Percentiles rank a stretch among this genome's conserved stretches.
phyloP scores from a whole-genome alignment of 371 early-diverging fungal genomes.

The Nematocida homosporus region DNA sequence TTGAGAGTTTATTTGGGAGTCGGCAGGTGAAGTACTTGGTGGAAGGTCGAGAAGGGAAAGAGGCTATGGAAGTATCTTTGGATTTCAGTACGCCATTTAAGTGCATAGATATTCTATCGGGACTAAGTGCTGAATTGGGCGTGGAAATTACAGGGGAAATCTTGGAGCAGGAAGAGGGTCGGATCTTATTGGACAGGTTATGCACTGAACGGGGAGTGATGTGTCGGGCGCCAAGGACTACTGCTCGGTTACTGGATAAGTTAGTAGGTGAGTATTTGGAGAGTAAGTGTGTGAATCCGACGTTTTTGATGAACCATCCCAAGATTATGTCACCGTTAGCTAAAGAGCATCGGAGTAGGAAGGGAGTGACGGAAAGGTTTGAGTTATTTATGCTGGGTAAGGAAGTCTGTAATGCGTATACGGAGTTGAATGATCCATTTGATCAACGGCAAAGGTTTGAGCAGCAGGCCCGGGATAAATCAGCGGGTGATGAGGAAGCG shows the following conservation, averaged over 20 bases:
- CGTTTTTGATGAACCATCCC: slow-evolving; percentile 94
- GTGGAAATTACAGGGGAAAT: slow-evolving; percentile 75
- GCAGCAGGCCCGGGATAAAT: slow-evolving; percentile 90
- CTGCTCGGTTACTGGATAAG: slow-evolving; percentile 89
- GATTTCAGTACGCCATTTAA: slow-evolving; percentile 94
- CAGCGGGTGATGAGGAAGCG: slow-evolving; percentile 97
- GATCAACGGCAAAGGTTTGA: slow-evolving; percentile 92
- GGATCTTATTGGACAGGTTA: slow-evolving; percentile 79
- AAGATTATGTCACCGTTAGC: slow-evolving; percentile 97
- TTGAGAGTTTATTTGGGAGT: slow-evolving; percentile 77
- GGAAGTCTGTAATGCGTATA: slow-evolving; percentile 95
- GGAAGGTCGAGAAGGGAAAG: slow-evolving; percentile 72
- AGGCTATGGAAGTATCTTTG: slow-evolving; percentile 71
- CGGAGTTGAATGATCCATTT: slow-evolving; percentile 93
- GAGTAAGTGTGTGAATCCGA: slow-evolving; percentile 83
- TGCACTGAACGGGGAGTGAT: slow-evolving; percentile 84
- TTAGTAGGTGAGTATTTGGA: slow-evolving; percentile 94
- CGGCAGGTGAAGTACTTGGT: slow-evolving; percentile 85
- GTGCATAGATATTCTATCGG: slow-evolving; percentile 83
- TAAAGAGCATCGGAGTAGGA: slow-evolving; percentile 83
- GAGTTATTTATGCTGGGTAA: slow-evolving; percentile 96
- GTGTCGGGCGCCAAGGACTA: slow-evolving; percentile 85
- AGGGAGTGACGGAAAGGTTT: slow-evolving; percentile 93
- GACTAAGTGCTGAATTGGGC: slow-evolving; percentile 79
- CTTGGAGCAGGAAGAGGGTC: slow-evolving; percentile 75